Conservation (phyloP, 257 asterid genomes). For the Solanum pinnatisectum region DNA sequence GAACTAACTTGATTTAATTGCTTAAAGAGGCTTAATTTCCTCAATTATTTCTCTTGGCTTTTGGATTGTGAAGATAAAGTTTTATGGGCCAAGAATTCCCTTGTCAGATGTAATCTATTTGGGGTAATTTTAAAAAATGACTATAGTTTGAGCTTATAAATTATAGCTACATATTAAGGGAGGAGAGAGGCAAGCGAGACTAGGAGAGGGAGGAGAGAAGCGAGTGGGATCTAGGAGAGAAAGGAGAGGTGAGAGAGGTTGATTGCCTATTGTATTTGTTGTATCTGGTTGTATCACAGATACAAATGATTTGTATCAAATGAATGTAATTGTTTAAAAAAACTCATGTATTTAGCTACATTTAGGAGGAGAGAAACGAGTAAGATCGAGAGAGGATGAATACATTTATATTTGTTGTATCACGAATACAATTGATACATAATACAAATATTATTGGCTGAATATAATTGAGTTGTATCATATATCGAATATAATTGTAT, state of each 20-base stretch:
- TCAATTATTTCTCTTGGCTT: background rate
- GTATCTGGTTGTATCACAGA: background rate
- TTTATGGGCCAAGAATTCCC: no score
- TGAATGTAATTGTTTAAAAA: no score
- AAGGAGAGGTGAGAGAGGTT: background rate
- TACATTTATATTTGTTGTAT: background rate
- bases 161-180: background rate
- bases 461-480: background rate
- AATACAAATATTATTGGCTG: background rate
- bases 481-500: background rate
- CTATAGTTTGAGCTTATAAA: no score
- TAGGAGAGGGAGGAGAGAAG: background rate
- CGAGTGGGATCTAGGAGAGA: background rate
- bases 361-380: background rate
- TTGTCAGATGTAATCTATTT: no score
- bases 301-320: background rate
- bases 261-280: background rate
- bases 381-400: background rate
- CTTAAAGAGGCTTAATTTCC: background rate
- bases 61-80: slow-evolving; percentile 21
- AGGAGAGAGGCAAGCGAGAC: background rate
- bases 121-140: no score
- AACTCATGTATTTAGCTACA: background rate
- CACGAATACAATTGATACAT: background rate
- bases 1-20: background rate